These are phyloP conservation scores for Beta vulgaris DNA, from an alignment of 148 eudicot genomes.

Conservation along the genomic window DNA sequence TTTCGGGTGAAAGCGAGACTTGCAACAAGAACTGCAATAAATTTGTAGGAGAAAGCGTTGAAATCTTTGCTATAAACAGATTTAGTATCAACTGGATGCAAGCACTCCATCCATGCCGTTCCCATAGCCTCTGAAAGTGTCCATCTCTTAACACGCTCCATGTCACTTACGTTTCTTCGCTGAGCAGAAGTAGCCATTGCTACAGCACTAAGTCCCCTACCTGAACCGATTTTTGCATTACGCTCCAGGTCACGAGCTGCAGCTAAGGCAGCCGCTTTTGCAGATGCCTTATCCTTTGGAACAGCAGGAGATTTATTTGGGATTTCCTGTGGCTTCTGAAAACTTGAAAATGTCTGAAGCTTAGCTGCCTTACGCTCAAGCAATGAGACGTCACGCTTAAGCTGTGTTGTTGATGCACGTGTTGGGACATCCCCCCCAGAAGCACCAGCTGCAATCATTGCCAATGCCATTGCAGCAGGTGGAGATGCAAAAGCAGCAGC, in stretches of 20 bases:
- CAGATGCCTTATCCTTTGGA: slow-evolving; percentile 91
- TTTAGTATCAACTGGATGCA: slow-evolving; percentile 85
- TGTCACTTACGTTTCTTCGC: slow-evolving; percentile 75
- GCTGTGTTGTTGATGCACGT: slow-evolving; percentile 60
- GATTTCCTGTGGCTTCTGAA: slow-evolving; percentile 65
- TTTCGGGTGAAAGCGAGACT: slow-evolving; percentile 95
- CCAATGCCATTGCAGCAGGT: slow-evolving; percentile 97
- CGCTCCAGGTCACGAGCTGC: slow-evolving; percentile 99
- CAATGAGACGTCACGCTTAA: slow-evolving; percentile 76
- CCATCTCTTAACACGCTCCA: slow-evolving; percentile 91
- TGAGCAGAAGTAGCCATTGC: slow-evolving; percentile 99
- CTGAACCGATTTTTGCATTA: slow-evolving; percentile 94
- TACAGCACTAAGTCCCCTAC: slow-evolving; percentile 99
- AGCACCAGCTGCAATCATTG: slow-evolving; percentile 99
- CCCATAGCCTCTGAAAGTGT: slow-evolving; percentile 96
- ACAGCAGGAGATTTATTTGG: slow-evolving; percentile 48
- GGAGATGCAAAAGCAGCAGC: slow-evolving; percentile 99
- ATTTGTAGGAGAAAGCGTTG: slow-evolving; percentile 87
- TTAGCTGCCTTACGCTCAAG: slow-evolving; percentile 76
- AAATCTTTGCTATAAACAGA: slow-evolving; percentile 92
- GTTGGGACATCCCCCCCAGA: slow-evolving; percentile 86
- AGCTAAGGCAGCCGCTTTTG: slow-evolving; percentile 98
- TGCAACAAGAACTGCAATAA: slow-evolving; percentile 92
- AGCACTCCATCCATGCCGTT: slow-evolving; percentile 96
- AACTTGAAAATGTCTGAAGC: slow-evolving; percentile 93